Base-by-base conservation (phyloP, 176 grass and related monocot species). In the Cenchrus fungigraminus region DNA sequence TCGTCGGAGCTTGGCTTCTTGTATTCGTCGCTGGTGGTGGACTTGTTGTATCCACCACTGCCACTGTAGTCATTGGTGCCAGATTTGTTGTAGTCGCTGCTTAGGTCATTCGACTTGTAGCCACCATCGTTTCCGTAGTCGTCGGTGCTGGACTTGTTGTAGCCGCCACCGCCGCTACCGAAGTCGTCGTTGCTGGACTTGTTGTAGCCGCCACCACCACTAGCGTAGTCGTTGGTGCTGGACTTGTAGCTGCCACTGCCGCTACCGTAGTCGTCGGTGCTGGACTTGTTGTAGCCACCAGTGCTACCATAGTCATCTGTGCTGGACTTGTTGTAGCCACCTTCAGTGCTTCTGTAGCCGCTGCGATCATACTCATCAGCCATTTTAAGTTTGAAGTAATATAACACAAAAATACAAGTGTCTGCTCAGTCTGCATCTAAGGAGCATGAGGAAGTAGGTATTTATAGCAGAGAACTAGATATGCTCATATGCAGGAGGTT, bases 381-480 rank as follows among this genome's bases (percentile, higher is more conserved):
- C 85, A 82, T 87, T 56, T 81, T 31, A 17, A 74, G 22, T 9
- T 47, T 54, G 57, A 86, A n/a, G 40, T 31, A 28, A 50, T 68
- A 66, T 29, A 54, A 64, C 57, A 31, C 2, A 73, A 6, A 61
- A 66, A 74, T 7, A 58, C 69, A 81, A 74, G 59, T 47, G 44
- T 22, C 53, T 56, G 20, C 67, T 73, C 53, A 71, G 77, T 74
- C 37, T 68, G 20, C 1, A 67, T 75, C 15, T 40, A 67, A n/a
- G 60, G 65, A 37, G 40, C 32, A 47, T 47, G 19, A 2, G 3
- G 11, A 20, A 50, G 74, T 37, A 75, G 70, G 78, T 87, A 87
- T 76, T 75, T 81, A 82, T 87, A 76, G 60, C n/a, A 49, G 61
- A 2, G 31, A 71, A 51, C 67, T 56, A 65, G 28, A 22, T 13